Base-by-base conservation (phyloP, 805 yeast species). In the Tetrapisispora phaffii region DNA sequence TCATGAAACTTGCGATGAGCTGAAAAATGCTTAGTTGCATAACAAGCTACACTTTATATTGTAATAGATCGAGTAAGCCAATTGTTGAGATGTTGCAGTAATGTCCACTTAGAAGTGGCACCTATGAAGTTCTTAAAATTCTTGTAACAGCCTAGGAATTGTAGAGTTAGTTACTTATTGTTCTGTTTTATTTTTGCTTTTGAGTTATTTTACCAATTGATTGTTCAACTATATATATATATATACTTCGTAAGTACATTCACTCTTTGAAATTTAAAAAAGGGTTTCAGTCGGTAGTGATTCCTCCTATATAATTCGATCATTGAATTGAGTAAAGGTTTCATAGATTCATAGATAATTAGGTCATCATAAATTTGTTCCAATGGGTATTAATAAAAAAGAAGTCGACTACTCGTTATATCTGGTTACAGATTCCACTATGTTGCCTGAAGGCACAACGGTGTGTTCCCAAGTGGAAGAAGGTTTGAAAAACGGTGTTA, bases 381-480 rank as follows among this genome's bases (percentile, higher is more conserved):
- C 13, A 28, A 58, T 55, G 62, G 44, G 43, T 1, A 51, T 51
- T 41, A 42, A 50, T 26, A 60, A 56, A 39, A 41, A 53, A 15
- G 39, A 50, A 10, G 63, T 59, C 22, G 66, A 62, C 42, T 80
- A 82, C 50, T 68, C 83, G 0, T 59, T 85, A 3, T 87, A 87
- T 54, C 65, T 87, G 49, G 96, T 87, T 23, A 87, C 96, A 1
- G 88, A 85, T 61, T 75, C 87, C 22, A 73, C 78, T 16, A 75
- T 85, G 79, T 66, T 85, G 21, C 95, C 95, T 0, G 69, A 68
- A 19, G 75, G 76, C 13, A 55, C 67, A 29, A 68, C 76, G 1
- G 72, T 86, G 41, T 58, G 73, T 22, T 72, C 73, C 1, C 95
- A 82, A 54, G 86, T 86, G 4, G 69, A 73, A 50, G 69, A 64